Percentiles rank a stretch among this genome's conserved stretches.
Evolutionary conservation across 75 land plant genomes (phyloP).

Genomic region (Pseudotsuga menziesii): DNA sequence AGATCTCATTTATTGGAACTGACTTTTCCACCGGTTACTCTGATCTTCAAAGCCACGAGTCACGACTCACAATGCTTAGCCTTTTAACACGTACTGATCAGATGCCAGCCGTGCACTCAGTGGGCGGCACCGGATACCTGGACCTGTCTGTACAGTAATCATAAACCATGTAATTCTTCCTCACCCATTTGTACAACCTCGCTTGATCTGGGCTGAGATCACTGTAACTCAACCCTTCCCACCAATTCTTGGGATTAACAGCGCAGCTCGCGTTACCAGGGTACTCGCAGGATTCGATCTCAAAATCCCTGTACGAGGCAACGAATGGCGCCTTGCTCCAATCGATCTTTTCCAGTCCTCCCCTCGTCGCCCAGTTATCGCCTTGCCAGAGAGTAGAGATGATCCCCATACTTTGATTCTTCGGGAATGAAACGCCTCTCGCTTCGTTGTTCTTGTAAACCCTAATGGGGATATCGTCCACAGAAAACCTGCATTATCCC

Average conservation of each 20-base stretch:
- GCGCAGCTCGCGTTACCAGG: conserved; percentile 26
- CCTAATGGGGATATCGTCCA: background rate
- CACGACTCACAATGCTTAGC: too few species aligned
- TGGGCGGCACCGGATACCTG: conserved; percentile 11
- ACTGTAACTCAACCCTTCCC: conserved; percentile 33
- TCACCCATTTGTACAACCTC: conserved; percentile 15
- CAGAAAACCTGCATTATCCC: background rate
- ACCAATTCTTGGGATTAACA: conserved; percentile 34
- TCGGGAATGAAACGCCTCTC: conserved; percentile 31
- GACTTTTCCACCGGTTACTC: too few species aligned
- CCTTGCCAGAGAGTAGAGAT: conserved; percentile 88
- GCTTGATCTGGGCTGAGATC: conserved; percentile 26
- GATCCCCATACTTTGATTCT: conserved; percentile 74
- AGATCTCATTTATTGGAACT: too few species aligned
- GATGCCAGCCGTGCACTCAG: conserved; percentile 2
- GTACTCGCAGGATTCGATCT: conserved; percentile 59
- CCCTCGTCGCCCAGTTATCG: conserved; percentile 84
- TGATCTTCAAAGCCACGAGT: too few species aligned
- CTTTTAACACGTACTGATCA: background rate
- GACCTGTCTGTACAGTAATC: conserved; percentile 17
- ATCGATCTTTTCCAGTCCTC: conserved; percentile 76
- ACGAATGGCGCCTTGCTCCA: conserved; percentile 80
- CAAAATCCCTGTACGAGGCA: conserved; percentile 67
- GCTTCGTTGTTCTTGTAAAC: conserved; percentile 1
- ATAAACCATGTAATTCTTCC: conserved; percentile 14